Evolutionary conservation across 1,139 yeast species (phyloP).

Genomic region (Eremothecium coryli): DNA sequence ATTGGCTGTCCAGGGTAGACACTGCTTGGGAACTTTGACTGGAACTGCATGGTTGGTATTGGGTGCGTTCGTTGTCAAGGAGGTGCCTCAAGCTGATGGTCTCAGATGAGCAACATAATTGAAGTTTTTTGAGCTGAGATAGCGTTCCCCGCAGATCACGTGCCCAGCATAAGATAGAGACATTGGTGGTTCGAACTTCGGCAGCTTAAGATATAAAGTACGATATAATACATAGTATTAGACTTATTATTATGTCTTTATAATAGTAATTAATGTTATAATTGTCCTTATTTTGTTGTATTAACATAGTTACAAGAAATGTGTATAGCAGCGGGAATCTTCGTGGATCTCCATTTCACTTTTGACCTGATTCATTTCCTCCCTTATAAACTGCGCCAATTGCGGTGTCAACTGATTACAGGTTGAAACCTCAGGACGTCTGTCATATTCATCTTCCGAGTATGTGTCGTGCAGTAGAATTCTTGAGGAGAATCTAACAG

Average conservation of each 20-base stretch:
- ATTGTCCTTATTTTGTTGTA: too few species aligned
- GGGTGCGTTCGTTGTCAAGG: too few species aligned
- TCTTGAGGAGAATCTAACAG: conserved; percentile 72
- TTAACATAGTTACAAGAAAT: conserved; percentile 63
- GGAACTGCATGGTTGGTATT: conserved; percentile 6
- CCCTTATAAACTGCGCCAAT: conserved; percentile 79
- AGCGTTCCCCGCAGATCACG: too few species aligned
- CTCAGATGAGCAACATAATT: too few species aligned
- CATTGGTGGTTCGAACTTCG: too few species aligned
- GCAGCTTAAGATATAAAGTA: too few species aligned
- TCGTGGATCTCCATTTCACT: conserved; percentile 76
- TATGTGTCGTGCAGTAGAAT: conserved; percentile 83
- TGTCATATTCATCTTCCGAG: conserved; percentile 76
- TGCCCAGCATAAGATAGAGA: too few species aligned
- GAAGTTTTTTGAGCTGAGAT: too few species aligned
- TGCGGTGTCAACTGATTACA: conserved; percentile 87
- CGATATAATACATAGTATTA: too few species aligned
- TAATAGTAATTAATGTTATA: too few species aligned
- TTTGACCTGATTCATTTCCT: conserved; percentile 72
- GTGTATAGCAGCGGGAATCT: conserved; percentile 71
- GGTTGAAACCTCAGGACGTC: conserved; percentile 89
- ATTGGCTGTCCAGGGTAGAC: conserved; percentile 75
- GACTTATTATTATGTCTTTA: too few species aligned
- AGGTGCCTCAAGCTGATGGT: too few species aligned
- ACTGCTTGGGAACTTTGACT: conserved; percentile 30